Base-by-base conservation (phyloP, 257 asterid genomes). In the Rubia yunnanensis region DNA sequence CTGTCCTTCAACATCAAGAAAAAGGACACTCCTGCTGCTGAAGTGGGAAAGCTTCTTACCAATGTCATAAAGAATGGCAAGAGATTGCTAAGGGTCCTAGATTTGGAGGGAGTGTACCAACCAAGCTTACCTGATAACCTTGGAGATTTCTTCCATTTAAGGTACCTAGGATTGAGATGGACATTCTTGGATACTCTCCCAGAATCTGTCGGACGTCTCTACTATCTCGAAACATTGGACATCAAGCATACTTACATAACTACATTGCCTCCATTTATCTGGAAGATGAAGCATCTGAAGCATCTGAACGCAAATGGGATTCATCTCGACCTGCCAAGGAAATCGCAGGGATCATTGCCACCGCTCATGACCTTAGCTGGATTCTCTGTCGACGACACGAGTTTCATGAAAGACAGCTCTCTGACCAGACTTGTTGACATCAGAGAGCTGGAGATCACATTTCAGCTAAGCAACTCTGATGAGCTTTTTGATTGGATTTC, bases 91-190 rank as follows among this genome's bases (percentile, higher is more conserved):
- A 78, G 83, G 76, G 80, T 78, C 53, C 78, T 78, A 38, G 83
- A 78, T 70, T 68, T 78, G 28, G 83, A 78, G 67, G 80, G 78
- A n/a, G 69, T 78, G 5, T 78, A 71, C 49, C 72, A 75, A 56
- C 83, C 83, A 27, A 54, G 67, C 49, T 69, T 78, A 63, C 83
- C 83, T 20, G 71, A 75, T 32, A 72, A 72, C 63, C 73, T 78
- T 20, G 83, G 83, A 22, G 73, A 75, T 50, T 65, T 75, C 32
- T 60, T 68, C 66, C 66, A 60, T 32, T 48, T 78, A 63, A 72
- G 78, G 64, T 78, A 78, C 58, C 63, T 78, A 38, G 83, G 83
- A 17, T 72, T 78, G 63, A 75, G 83, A 67, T 78, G 83, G 83
- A 78, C 83, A 53, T 78, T 74, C 78, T 65, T 78, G 68, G 83